phyloP scores from a whole-genome alignment of 257 asterid genomes.

The Nemophila menziesii region DNA sequence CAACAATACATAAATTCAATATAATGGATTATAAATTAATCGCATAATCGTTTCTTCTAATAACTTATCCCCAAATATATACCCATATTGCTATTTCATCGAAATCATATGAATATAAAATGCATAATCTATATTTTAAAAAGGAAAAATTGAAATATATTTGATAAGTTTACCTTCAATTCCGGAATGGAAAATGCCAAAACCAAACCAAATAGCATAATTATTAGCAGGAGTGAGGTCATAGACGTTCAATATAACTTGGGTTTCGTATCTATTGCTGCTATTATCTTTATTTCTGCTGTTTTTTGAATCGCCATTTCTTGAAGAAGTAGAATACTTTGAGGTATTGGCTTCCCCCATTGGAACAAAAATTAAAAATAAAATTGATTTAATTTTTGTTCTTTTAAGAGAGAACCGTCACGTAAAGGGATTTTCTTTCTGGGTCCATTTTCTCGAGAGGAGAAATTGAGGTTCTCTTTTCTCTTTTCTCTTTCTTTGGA shows the following conservation, averaged over 20 bases:
- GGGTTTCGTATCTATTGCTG: slow-evolving; percentile 12
- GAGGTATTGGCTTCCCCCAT: not conserved
- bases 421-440: not conserved
- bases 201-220: slow-evolving; percentile 35
- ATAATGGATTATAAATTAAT: no score
- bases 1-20: no score
- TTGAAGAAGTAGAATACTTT: not conserved
- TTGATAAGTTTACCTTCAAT: slow-evolving; percentile 31
- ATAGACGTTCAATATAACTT: slow-evolving; percentile 34
- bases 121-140: no score
- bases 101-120: not conserved
- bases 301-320: not conserved
- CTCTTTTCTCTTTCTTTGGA: not conserved
- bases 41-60: not conserved
- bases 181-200: slow-evolving; percentile 47
- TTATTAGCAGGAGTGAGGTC: slow-evolving; percentile 36
- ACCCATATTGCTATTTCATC: not conserved
- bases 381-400: no score
- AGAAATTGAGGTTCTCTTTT: not conserved
- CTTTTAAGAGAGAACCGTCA: not conserved
- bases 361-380: no score
- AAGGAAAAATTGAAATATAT: not conserved
- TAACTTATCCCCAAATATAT: not conserved
- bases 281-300: not conserved
- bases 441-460: not conserved